These are phyloP conservation scores for Thozetella sp. DNA, from an alignment of 495 filamentous ascomycete species.

Conservation along the genomic window DNA sequence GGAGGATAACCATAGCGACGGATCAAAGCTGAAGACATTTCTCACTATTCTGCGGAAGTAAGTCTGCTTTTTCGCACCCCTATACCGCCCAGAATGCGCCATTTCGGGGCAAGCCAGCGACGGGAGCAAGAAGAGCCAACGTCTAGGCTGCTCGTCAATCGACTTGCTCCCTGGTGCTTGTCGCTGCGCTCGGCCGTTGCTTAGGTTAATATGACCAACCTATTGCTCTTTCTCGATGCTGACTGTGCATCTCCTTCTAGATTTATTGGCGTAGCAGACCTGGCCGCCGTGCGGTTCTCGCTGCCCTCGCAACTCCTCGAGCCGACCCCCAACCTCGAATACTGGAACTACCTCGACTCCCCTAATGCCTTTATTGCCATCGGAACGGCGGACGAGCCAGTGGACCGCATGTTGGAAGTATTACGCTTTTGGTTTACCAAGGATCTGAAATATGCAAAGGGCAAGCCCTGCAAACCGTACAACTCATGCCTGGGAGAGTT, in stretches of 20 bases:
- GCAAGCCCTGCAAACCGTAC: conserved; percentile 97
- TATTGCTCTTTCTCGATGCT: conserved; percentile 5
- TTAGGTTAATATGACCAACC: too few species aligned
- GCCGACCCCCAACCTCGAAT: conserved; percentile 94
- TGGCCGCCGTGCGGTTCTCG: conserved; percentile 93
- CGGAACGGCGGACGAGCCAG: conserved; percentile 86
- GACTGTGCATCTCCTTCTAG: conserved; percentile 36
- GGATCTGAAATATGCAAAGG: conserved; percentile 98
- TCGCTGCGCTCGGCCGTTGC: too few species aligned
- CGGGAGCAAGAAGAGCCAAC: too few species aligned
- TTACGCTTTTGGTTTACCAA: conserved; percentile 99
- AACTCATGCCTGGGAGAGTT: conserved; percentile 98
- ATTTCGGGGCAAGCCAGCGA: background rate
- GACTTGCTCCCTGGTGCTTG: too few species aligned
- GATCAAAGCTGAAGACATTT: conserved; percentile 55
- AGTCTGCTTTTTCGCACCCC: background rate
- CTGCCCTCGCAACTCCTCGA: conserved; percentile 94
- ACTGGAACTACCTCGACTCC: conserved; percentile 97
- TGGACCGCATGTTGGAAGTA: conserved; percentile 92
- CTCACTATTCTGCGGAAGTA: background rate
- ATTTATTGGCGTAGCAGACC: conserved; percentile 93
- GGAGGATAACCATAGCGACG: conserved; percentile 76
- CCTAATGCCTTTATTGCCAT: conserved; percentile 96
- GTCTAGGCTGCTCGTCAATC: too few species aligned
- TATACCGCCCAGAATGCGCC: background rate